These are phyloP conservation scores for Umbilicus rupestris DNA, from an alignment of 164 flowering plant genomes.

Conservation along the genomic window DNA sequence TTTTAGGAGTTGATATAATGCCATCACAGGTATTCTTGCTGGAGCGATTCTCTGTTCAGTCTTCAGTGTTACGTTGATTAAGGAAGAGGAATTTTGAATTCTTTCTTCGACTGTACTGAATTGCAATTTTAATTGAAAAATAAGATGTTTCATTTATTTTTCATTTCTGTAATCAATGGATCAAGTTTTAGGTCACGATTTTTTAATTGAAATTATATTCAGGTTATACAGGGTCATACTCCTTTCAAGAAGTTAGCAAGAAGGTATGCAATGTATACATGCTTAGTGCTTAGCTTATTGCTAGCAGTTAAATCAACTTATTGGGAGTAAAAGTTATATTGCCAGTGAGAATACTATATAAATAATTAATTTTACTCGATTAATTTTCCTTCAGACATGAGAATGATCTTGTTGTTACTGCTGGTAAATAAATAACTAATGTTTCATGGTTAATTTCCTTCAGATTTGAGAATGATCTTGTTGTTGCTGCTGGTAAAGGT, in stretches of 20 bases:
- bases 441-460: background rate
- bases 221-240: conserved; percentile 81
- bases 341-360: background rate
- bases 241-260: conserved; percentile 57
- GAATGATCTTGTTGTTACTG: background rate
- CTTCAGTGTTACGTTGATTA: background rate
- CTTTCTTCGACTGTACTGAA: background rate
- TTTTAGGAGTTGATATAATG: conserved; percentile 47
- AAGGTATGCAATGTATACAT: conserved; percentile 27
- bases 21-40: conserved; percentile 48
- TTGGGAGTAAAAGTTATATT: background rate
- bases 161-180: background rate
- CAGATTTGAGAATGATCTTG: conserved; percentile 59
- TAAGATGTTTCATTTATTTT: background rate
- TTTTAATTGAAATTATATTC: conserved; percentile 15
- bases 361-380: background rate
- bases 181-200: background rate
- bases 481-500: conserved; percentile 83
- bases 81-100: background rate
- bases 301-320: background rate
- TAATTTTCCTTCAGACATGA: background rate
- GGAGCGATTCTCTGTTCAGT: background rate
- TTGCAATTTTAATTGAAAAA: background rate
- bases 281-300: background rate
- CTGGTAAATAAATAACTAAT: background rate